phyloP scores from a whole-genome alignment of 352 stramenopile species.

The Phytophthora hybrid region DNA sequence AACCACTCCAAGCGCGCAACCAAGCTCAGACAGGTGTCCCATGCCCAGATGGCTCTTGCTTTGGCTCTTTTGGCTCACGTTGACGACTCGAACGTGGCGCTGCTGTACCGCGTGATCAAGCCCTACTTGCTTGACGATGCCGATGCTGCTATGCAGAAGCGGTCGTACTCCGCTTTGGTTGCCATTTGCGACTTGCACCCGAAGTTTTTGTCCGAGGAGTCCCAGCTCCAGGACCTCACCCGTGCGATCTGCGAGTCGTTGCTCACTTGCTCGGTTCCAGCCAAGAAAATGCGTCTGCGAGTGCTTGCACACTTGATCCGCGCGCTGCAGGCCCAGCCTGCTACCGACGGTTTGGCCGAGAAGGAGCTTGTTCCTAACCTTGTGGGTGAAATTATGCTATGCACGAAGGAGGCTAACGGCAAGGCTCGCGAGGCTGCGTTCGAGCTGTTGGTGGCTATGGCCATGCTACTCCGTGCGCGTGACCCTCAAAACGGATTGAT shows the following conservation, averaged over 20 bases:
- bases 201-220: conserved; percentile 75
- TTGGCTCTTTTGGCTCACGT: conserved; percentile 84
- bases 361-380: conserved; percentile 91
- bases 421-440: conserved; percentile 93
- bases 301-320: conserved; percentile 86
- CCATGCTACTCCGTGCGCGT: conserved; percentile 72
- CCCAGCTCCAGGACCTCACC: conserved; percentile 93
- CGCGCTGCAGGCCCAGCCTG: conserved; percentile 72
- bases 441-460: conserved; percentile 87
- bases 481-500: conserved; percentile 76
- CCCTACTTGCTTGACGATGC: conserved; percentile 89
- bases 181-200: conserved; percentile 88
- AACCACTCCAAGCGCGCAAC: conserved; percentile 51
- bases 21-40: conserved; percentile 71
- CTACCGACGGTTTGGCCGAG: conserved; percentile 57
- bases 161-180: conserved; percentile 87
- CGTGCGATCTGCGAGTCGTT: conserved; percentile 95
- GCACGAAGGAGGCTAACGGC: conserved; percentile 97
- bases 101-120: conserved; percentile 91
- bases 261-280: conserved; percentile 94
- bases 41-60: conserved; percentile 83
- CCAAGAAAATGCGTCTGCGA: conserved; percentile 96
- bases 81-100: conserved; percentile 73
- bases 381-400: conserved; percentile 96
- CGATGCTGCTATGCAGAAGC: conserved; percentile 90